Evolutionary conservation across 106 monocot species (phyloP).

Genomic region (Alisma plantagoaquatica): DNA sequence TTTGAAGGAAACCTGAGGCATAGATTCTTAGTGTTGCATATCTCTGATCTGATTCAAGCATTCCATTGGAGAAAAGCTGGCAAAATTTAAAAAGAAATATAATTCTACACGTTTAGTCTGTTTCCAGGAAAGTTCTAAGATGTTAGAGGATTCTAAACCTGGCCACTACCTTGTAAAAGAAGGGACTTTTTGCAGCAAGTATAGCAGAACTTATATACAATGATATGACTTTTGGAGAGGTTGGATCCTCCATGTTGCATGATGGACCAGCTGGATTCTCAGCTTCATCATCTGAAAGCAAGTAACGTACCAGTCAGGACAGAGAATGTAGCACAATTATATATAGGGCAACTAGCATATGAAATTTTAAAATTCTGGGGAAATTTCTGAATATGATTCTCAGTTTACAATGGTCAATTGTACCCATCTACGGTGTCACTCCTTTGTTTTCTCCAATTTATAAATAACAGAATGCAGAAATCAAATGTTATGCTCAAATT

Average conservation of each 20-base stretch:
- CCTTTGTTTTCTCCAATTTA: too few species aligned
- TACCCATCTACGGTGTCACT: too few species aligned
- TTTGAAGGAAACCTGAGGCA: slow-evolving; percentile 33
- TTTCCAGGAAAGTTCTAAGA: too few species aligned
- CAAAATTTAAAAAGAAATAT: neutral
- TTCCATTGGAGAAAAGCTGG: slow-evolving; percentile 74
- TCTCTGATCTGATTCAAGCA: slow-evolving; percentile 61
- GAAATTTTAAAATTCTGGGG: neutral
- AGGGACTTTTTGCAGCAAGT: slow-evolving; percentile 25
- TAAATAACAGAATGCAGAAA: too few species aligned
- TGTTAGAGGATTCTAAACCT: too few species aligned
- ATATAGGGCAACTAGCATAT: neutral
- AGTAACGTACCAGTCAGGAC: too few species aligned
- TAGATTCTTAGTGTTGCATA: slow-evolving; percentile 57
- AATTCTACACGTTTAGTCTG: neutral
- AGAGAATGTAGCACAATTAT: too few species aligned
- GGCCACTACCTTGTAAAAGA: slow-evolving; percentile 25
- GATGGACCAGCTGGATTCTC: slow-evolving; percentile 32
- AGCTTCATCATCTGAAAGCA: slow-evolving; percentile 29
- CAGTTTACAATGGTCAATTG: too few species aligned
- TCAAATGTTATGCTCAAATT: too few species aligned
- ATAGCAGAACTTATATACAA: slow-evolving; percentile 36
- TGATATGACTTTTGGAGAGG: slow-evolving; percentile 33
- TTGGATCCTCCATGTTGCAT: slow-evolving; percentile 44
- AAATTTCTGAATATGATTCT: neutral